Evolutionary conservation across 176 grass and related monocot genomes (phyloP).

Genomic region (Lolium perenne): DNA sequence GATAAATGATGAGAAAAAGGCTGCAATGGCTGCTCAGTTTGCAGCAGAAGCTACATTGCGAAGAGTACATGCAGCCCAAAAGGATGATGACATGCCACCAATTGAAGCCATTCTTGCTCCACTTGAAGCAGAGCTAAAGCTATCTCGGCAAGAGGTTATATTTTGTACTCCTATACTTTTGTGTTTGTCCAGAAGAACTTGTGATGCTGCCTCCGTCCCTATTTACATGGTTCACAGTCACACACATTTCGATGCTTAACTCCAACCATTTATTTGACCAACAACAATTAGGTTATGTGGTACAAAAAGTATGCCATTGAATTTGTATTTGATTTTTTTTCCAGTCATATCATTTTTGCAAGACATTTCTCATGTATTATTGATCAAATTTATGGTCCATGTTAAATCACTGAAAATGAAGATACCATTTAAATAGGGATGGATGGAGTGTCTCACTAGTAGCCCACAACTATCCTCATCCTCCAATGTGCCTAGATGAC

Average conservation of each 20-base stretch:
- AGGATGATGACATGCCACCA: constrained; percentile 99
- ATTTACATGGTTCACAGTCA: no score
- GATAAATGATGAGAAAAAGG: constrained; percentile 97
- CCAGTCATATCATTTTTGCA: no score
- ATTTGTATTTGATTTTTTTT: no score
- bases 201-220: not conserved
- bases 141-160: constrained; percentile 90
- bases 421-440: no score
- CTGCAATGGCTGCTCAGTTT: constrained; percentile 90
- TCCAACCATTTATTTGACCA: no score
- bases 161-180: constrained; percentile 7
- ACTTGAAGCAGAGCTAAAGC: constrained; percentile 93
- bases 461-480: not conserved
- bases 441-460: not conserved
- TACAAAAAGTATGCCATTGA: no score
- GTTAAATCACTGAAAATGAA: no score
- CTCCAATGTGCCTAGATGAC: constrained; percentile 19
- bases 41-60: constrained; percentile 92
- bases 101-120: constrained; percentile 99
- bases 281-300: no score
- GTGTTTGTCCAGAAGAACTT: not conserved
- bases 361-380: no score
- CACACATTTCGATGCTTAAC: no score
- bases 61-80: constrained; percentile 95
- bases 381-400: no score